Evolutionary conservation across 306 rosid genomes (phyloP), one percentile per base, ranked within the genome.

Genomic region (Senna siamea): DNA sequence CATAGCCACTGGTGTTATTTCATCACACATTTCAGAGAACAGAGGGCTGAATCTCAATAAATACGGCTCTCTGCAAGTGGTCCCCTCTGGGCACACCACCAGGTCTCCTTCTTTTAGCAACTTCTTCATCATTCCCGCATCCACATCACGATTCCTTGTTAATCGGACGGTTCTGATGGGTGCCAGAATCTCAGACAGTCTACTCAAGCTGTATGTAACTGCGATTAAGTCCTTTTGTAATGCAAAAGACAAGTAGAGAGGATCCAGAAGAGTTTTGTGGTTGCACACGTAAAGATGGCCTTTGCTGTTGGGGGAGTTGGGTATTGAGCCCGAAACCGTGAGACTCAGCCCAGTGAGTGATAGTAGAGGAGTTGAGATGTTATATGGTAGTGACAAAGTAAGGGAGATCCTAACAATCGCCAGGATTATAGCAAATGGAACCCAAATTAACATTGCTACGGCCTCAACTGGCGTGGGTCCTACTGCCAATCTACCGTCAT

Each of bases 61-160:
- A 78, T 83, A 92, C 0, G 90, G 80, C 10, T 92, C 97, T 53
- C 97, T 82, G 30, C 97, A 92, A 0, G 97, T 92, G 32, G 97
- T 92, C 52, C 97, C 97, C 46, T 92, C 96, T 0, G 97, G 93
- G 44, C 97, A 89, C 41, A 92, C 90, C 1, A 83, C 86, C 9
- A 92, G 4, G 46, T 87, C 87, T 2, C 89, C 93, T 52, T 87
- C 18, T 6, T 44, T 60, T 7, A 87, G 13, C 76, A 86, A 71
- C 20, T 5, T 11, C 17, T 77, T 79, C 85, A 92, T 89, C 78
- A 62, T 73, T 37, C 46, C 20, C 0, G 86, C 81, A 10, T 92
- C 97, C 12, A 54, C 73, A 3, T 75, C 46, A 0, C 96, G 88
- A 28, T 87, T 80, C 69, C 97, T 50, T 0, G 83, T 86, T 55